Evolutionary conservation across 2,329 filamentous ascomycete genomes (phyloP), one percentile per base, ranked within the genome.

Genomic region (Samsoniella hepiali): DNA sequence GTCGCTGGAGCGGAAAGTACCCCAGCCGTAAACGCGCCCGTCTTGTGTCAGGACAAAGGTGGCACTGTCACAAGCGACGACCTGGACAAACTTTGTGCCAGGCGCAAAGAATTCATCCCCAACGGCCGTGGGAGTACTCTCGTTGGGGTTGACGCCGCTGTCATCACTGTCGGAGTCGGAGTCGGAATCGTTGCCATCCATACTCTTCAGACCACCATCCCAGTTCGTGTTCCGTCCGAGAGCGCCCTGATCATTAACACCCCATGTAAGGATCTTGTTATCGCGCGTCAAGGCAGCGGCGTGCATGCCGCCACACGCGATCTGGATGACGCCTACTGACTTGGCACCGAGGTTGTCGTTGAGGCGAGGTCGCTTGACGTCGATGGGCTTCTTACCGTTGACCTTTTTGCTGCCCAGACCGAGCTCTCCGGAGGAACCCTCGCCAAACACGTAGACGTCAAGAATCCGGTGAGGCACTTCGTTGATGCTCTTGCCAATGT

Each of bases 231-330:
- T 84, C 71, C 91, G 83, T 49, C 91, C 91, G 44, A 96, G 82
- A 9, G 91, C 90, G 66, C 90, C 89, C 71, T 93, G 88, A 72
- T 96, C 91, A 72, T 95, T 95, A 69, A 95, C 91, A 61, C 91
- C 91, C 91, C 91, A 96, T 34, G 90, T 93, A 61, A 92, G 78
- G 68, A 96, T 90, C 77, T 88, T 88, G 80, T 93, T 91, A 74
- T 94, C 89, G 68, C 88, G 84, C 57, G 91, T 94, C 59, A 95
- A 78, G 3, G 88, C 91, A 66, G 90, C 80, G 59, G 83, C 87
- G 76, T 96, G 91, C 91, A 96, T 94, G 63, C 91, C 91, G 65
- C 91, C 91, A 65, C 88, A 87, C 58, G 90, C 87, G 63, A 96
- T 76, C 74, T 91, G 87, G 2, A 95, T 90, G 42, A 95, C 84